Evolutionary conservation across 345 rosid genomes (phyloP), one percentile per base, ranked within the genome.

Genomic region (Hevea brasiliensis): DNA sequence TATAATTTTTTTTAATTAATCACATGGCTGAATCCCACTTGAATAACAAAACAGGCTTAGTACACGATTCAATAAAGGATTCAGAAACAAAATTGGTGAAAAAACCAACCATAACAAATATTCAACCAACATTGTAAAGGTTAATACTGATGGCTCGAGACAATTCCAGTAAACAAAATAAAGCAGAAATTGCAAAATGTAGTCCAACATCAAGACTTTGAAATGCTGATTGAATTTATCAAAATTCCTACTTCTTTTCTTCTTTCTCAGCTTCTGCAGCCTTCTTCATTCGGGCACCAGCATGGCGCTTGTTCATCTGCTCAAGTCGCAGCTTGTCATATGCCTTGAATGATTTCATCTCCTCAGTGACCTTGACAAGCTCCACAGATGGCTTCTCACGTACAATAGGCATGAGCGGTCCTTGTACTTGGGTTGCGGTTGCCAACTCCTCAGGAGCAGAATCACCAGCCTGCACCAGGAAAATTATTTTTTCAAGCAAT

Each of bases 191-290:
- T 41, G 29, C 67, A 63, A 42, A 63, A 63, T 11, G 40, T 37
- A 26, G 62, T 29, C 40, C 0, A 4, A 14, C 8, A 5, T 9
- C 50, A n/a, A 40, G 35, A 23, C 10, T 18, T 21, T 13, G n/a
- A n/a, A n/a, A n/a, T n/a, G n/a, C n/a, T n/a, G n/a, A n/a, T n/a
- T n/a, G 10, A 65, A 65, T 53, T 17, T 9, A n/a, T 64, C 24
- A 2, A 65, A 18, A 54, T 72, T 79, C 50, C 75, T 84, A 93
- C 88, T 93, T 93, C 87, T 93, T 93, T 51, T 89, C 97, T 75
- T 93, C 98, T 76, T 91, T 93, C 85, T 85, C 97, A 0, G 95
- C 98, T 68, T 93, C 98, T 0, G 97, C 91, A 0, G 98, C 98
- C 84, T 77, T 88, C 81, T 93, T 93, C 84, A 85, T 18, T 72